These are phyloP conservation scores for Trichaptum fuscoviolaceum DNA, from an alignment of 768 basidiomycete genomes.

Conservation along the genomic window DNA sequence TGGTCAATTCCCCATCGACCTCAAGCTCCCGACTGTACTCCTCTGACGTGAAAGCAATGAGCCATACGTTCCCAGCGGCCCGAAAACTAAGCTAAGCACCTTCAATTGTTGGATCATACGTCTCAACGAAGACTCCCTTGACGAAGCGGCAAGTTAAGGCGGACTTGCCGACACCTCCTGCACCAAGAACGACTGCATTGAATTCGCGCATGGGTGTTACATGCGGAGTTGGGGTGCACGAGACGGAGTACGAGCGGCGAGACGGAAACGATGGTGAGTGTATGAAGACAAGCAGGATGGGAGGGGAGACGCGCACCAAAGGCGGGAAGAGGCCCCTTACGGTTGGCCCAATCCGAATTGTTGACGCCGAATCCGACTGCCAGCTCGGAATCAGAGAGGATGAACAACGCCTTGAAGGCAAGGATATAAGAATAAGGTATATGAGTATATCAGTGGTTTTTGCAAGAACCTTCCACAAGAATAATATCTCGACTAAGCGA, in stretches of 20 bases:
- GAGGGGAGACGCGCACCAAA: conserved; percentile 3
- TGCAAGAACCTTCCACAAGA: background rate
- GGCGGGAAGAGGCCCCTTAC: conserved; percentile 4
- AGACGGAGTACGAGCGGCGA: conserved; percentile 3
- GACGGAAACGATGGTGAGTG: background rate
- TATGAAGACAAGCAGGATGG: conserved; percentile 3
- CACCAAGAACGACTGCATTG: conserved; percentile 78
- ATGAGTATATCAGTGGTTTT: background rate
- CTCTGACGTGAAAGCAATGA: conserved; percentile 38
- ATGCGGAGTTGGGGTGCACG: conserved; percentile 12
- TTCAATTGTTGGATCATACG: conserved; percentile 84
- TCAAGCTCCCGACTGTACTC: conserved; percentile 60
- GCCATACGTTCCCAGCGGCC: conserved; percentile 6
- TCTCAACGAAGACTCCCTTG: conserved; percentile 64
- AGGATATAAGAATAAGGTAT: conserved; percentile 13
- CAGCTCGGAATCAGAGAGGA: conserved; percentile 10
- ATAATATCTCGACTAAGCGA: background rate
- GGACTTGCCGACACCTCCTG: conserved; percentile 87
- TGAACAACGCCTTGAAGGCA: conserved; percentile 18
- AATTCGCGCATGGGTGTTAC: conserved; percentile 53
- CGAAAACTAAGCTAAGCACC: conserved; percentile 34
- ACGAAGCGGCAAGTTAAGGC: conserved; percentile 76
- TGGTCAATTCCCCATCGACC: conserved; percentile 60
- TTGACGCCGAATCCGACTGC: conserved; percentile 8
- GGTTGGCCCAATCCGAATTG: conserved; percentile 1